phyloP scores from a whole-genome alignment of 371 early-diverging fungal species.

The Rozella allomycis region DNA sequence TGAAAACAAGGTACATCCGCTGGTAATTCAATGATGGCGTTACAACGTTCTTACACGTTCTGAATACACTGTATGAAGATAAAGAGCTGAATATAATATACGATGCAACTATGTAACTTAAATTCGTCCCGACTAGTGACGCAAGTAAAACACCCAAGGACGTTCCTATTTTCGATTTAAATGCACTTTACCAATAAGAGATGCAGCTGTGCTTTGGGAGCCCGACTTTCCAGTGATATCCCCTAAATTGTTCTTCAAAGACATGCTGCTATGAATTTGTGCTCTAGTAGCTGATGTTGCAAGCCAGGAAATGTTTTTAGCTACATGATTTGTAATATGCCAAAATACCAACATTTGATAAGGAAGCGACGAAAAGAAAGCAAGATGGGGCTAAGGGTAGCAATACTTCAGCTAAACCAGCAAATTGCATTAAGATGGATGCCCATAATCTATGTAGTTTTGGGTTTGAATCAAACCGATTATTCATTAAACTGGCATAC shows the following conservation, averaged over 20 bases:
- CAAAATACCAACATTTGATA: slow-evolving; percentile 40
- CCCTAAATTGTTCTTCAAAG: slow-evolving; percentile 36
- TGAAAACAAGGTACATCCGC: no score
- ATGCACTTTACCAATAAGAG: slow-evolving; percentile 49
- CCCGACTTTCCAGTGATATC: slow-evolving; percentile 55
- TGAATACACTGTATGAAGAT: no score
- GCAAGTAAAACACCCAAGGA: no score
- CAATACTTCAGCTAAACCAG: slow-evolving; percentile 40
- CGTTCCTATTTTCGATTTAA: no score
- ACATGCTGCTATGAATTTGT: slow-evolving; percentile 42
- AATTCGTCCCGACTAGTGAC: no score
- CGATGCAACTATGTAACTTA: no score
- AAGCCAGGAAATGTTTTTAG: slow-evolving; percentile 57
- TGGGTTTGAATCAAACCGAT: slow-evolving; percentile 47
- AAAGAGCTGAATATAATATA: no score
- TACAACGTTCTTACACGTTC: no score
- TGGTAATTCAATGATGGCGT: no score
- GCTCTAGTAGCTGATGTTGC: slow-evolving; percentile 48
- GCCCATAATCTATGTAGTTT: slow-evolving; percentile 46
- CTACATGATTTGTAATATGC: slow-evolving; percentile 3
- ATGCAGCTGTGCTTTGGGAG: slow-evolving; percentile 50
- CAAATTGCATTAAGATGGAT: slow-evolving; percentile 35
- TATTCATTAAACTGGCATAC: slow-evolving; percentile 37
- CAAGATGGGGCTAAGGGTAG: slow-evolving; percentile 42
- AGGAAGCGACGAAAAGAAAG: slow-evolving; percentile 39